Evolutionary conservation across 139 green algal species (phyloP), one percentile per base, ranked within the genome.

Genomic region (Auxenochlorella pyrenoidosa): DNA sequence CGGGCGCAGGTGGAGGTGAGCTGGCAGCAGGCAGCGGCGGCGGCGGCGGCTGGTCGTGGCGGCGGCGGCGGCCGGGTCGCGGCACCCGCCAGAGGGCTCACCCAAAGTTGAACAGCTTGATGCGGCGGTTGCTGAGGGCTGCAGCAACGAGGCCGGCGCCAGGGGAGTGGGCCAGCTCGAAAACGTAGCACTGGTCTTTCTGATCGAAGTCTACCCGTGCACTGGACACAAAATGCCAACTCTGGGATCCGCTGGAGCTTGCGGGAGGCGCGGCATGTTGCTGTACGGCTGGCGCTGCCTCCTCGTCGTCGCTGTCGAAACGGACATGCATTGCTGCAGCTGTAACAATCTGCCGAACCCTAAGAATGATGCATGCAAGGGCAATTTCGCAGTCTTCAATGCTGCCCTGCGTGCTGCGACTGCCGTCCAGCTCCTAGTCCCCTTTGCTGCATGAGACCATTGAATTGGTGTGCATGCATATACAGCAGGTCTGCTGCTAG

Each of bases 131-230:
- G 30, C 91, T 95, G 18, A 94, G 89, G 15, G 91, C 90, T 0
- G 93, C 93, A 0, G 91, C 92, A 5, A 94, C 82, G 15, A 89
- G n/a, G 3, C 60, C 41, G 32, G 32, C 81, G 0, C 79, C 82
- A 0, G 86, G 82, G 44, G 78, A 91, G 2, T 87, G 44, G 15
- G 87, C 85, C 8, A 90, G 84, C 30, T 93, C 84, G 59, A 97
- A 94, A 0, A 97, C 94, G 75, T 97, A 97, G 70, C 86, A 92
- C 13, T 91, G 85, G 59, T 95, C 89, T 1, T 90, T 89, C 19
- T 79, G 59, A 38, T 94, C 89, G 85, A 94, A 95, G 79, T 95
- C 89, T 0, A 84, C 85, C 5, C 87, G 83, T 15, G 91, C 66
- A 3, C 72, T 76, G 40, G 71, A 79, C 40, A 88, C 34, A 12